Base-by-base conservation (phyloP, 2,329 filamentous ascomycete species). In the Furcasterigmium furcatum region DNA sequence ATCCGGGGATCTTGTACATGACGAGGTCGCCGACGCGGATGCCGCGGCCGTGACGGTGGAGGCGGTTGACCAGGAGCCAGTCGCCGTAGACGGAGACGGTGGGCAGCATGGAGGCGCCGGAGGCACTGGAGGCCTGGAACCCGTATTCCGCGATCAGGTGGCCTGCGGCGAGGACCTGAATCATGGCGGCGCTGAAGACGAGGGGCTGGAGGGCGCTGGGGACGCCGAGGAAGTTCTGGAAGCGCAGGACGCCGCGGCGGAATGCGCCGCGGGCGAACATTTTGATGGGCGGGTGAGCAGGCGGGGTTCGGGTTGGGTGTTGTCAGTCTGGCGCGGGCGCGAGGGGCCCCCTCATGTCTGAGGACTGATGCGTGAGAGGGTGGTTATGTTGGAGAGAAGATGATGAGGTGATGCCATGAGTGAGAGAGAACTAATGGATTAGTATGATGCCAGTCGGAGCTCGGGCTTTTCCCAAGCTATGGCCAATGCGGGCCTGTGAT, bases 41-140 rank as follows among this genome's bases (percentile, higher is more conserved):
- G 55, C 67, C 64, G 27, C 85, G 79, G 4, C 92, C 92, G 24
- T 80, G 74, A 7, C 85, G 80, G 64, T 85, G 78, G n/a, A 74
- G 69, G 54, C 82, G 82, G 48, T 82, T 83, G 44, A 88, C 79
- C 12, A 91, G 63, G 39, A 92, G 73, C 64, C 73, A 83, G 59
- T 92, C 86, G 46, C 84, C 84, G 9, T 73, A 65, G 2, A 83
- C 73, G 20, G 76, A 73, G 49, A 96, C 83, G 0, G 90, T 96
- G 8, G 92, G 92, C 42, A 94, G 78, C 94, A 97, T 97, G 16
- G 87, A 92, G 4, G 90, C 82, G 2, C 92, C 92, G 21, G 73
- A 72, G 14, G 83, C 82, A 4, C 72, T 65, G 18, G 77, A 76
- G 52, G 85, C 58, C 51, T 74, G 74, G 67, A 82, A 80, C 56